phyloP scores from a whole-genome alignment of 768 basidiomycete species.

The Flagelloscypha sp. region DNA sequence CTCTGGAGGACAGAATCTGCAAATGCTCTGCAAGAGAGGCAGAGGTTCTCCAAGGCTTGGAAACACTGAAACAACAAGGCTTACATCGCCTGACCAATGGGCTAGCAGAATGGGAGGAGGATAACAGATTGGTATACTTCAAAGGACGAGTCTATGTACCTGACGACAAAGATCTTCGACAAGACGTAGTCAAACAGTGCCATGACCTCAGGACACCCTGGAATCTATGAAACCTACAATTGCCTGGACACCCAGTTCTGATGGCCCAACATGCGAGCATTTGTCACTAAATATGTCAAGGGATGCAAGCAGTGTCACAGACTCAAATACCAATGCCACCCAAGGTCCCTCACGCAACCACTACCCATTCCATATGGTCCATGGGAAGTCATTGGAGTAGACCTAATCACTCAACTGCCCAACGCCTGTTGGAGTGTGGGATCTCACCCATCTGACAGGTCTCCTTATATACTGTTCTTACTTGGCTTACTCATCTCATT shows the following conservation, averaged over 20 bases:
- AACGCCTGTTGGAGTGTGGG: slow-evolving; percentile 7
- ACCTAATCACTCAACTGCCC: slow-evolving; percentile 19
- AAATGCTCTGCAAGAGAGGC: no score
- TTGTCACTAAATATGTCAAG: slow-evolving; percentile 18
- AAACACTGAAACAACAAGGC: no score
- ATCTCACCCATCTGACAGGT: no score
- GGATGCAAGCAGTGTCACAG: slow-evolving; percentile 17
- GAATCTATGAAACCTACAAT: slow-evolving; percentile 15
- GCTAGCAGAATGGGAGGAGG: slow-evolving; percentile 6
- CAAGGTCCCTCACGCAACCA: no score
- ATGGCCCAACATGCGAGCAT: slow-evolving; percentile 17
- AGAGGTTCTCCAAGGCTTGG: no score
- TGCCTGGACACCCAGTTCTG: slow-evolving; percentile 16
- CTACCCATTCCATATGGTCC: slow-evolving; percentile 6
- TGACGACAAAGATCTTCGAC: slow-evolving; percentile 7
- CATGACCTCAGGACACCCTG: slow-evolving; percentile 24
- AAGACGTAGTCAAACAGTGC: slow-evolving; percentile 8
- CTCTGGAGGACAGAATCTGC: no score
- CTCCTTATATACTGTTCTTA: no score
- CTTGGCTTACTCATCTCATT: no score
- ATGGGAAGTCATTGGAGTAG: slow-evolving; percentile 15
- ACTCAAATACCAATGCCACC: slow-evolving; percentile 1
- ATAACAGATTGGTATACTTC: slow-evolving; percentile 5
- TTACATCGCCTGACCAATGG: neutral
- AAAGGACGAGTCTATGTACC: slow-evolving; percentile 16